Conservation (phyloP, 2,329 filamentous ascomycete genomes). For the Mycosphaerelloides madeirae region DNA sequence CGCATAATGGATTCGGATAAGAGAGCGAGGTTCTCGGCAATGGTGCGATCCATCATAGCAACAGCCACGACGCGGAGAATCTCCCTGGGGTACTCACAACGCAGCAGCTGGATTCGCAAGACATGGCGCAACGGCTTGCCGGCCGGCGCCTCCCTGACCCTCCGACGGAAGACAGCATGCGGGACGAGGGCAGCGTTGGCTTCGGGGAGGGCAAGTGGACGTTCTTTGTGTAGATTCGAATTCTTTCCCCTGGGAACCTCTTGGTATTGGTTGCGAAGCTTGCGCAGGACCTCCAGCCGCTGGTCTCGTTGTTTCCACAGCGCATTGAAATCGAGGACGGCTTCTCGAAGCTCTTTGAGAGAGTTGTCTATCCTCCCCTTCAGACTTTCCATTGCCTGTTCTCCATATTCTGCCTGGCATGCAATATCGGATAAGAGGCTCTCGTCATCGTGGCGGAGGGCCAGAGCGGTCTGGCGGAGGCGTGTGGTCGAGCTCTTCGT, state of each 20-base stretch:
- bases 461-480: constrained; percentile 10
- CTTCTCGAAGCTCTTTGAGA: constrained; percentile 10
- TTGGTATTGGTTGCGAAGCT: constrained; percentile 27
- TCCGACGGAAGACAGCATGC: constrained; percentile 22
- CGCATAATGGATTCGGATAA: constrained; percentile 28
- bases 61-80: constrained; percentile 30
- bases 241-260: constrained; percentile 7
- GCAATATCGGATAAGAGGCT: constrained; percentile 9
- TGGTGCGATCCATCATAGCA: constrained; percentile 22
- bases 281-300: constrained; percentile 20
- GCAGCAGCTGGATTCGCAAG: constrained; percentile 28
- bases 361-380: constrained; percentile 6
- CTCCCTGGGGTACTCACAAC: constrained; percentile 26
- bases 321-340: constrained; percentile 19
- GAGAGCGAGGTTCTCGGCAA: constrained; percentile 17
- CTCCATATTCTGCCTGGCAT: not conserved
- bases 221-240: not conserved
- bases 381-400: constrained; percentile 1
- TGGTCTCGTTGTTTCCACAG: constrained; percentile 20
- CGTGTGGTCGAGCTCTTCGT: constrained; percentile 16
- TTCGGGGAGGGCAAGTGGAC: constrained; percentile 10
- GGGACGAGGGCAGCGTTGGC: constrained; percentile 20
- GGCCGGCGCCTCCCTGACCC: constrained; percentile 16
- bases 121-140: constrained; percentile 21
- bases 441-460: constrained; percentile 14